Base-by-base conservation (phyloP, 2,329 filamentous ascomycete species). In the Clonostachys byssicola region DNA sequence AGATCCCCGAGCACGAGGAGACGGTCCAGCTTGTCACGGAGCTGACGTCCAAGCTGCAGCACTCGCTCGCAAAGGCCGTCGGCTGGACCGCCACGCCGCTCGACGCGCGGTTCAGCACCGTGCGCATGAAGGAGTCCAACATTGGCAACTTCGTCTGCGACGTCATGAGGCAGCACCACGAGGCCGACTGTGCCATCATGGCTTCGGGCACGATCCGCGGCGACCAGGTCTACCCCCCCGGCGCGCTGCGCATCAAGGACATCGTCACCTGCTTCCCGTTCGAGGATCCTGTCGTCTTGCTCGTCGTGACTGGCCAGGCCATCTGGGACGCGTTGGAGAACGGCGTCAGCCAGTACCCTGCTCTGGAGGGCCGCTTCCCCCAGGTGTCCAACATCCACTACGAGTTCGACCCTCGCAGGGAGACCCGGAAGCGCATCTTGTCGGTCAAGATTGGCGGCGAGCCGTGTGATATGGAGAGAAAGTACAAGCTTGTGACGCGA, bases 221-320 rank as follows among this genome's bases (percentile, higher is more conserved):
- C 2, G 91, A 96, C 59, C 89, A 94, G 63, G 84, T 96, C 34
- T 96, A 95, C 57, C 83, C 89, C 0, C 88, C 89, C 0, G 91
- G 91, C 0, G 73, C 91, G 0, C 70, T 96, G 8, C 75, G 85
- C 20, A 70, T 95, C 49, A 89, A 89, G 58, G 89, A 95, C 57
- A 81, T 95, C n/a, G 80, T 91, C 48, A 88, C 88, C 44, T 95
- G 89, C 60, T 96, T 96, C 55, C 92, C 92, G 0, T 96, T 96
- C 56, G 91, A 96, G 60, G 91, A 96, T 53, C 90, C 91, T 0
- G 87, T 92, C 2, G 86, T 96, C 0, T 81, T 95, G 5, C 72
- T 96, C 50, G 80, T 78, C 34, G 75, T 90, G 5, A 82, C 73
- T 0, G 92, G 92, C 0, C 74, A 81, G 55, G 86, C 85, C 2